These are phyloP conservation scores for Ogataea pini DNA, from an alignment of 805 yeast species.

Conservation along the genomic window DNA sequence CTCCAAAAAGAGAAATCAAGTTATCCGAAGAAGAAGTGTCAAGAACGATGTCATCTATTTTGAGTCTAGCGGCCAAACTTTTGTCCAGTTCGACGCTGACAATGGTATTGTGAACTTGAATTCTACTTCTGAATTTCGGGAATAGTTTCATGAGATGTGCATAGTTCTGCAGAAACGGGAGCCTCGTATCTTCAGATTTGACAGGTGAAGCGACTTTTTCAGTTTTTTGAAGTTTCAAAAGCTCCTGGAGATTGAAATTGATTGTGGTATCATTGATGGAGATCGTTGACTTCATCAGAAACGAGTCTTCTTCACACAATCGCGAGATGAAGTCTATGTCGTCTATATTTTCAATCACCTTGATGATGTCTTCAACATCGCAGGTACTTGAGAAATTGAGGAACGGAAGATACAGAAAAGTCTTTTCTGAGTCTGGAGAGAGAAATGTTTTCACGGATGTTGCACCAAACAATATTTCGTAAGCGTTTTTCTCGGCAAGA, in stretches of 20 bases:
- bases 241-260: conserved; percentile 21
- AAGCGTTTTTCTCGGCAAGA: conserved; percentile 6
- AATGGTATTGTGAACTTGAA: conserved; percentile 27
- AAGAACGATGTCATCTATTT: conserved; percentile 28
- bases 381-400: conserved; percentile 15
- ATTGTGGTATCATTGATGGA: conserved; percentile 23
- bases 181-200: no score
- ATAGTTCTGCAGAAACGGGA: not conserved
- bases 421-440: not conserved
- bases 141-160: conserved; percentile 13
- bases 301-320: conserved; percentile 18
- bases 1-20: conserved; percentile 25
- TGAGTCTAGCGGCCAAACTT: conserved; percentile 12
- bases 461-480: conserved; percentile 14
- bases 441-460: conserved; percentile 13
- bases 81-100: conserved; percentile 19
- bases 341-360: conserved; percentile 10
- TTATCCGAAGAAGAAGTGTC: conserved; percentile 31
- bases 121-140: conserved; percentile 26
- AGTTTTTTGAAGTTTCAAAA: conserved; percentile 1
- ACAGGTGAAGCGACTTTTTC: no score
- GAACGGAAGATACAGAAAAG: conserved; percentile 20
- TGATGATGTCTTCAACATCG: conserved; percentile 8
- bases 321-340: conserved; percentile 14
- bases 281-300: conserved; percentile 25